Evolutionary conservation across 176 grass and related monocot species (phyloP).

Genomic region (Musa troglodytarum): DNA sequence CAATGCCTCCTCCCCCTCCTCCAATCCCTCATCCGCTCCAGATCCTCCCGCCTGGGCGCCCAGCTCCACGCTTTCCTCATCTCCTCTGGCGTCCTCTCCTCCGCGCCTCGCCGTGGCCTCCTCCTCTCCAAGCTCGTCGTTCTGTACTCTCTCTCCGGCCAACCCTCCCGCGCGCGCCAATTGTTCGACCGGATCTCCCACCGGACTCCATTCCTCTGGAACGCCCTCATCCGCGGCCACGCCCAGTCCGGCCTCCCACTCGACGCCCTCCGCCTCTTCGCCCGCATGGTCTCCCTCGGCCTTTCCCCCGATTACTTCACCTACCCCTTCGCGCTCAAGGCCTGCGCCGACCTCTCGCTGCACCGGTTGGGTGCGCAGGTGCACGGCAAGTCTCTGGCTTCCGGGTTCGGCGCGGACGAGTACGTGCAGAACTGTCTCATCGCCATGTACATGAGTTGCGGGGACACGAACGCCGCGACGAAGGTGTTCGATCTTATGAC

Average conservation of each 20-base stretch:
- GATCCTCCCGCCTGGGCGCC: constrained; percentile 8
- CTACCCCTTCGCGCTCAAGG: constrained; percentile 59
- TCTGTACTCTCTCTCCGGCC: constrained; percentile 13
- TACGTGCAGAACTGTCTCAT: constrained; percentile 59
- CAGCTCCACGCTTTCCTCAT: constrained; percentile 42
- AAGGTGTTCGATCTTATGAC: constrained; percentile 33
- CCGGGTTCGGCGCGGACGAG: constrained; percentile 34
- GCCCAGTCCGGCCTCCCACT: constrained; percentile 17
- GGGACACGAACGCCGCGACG: constrained; percentile 23
- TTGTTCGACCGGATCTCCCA: constrained; percentile 40
- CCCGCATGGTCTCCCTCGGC: constrained; percentile 30
- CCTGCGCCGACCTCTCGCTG: constrained; percentile 32
- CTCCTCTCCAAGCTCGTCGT: constrained; percentile 14
- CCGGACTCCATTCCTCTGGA: constrained; percentile 20
- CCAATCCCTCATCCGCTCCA: constrained; percentile 27
- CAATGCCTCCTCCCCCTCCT: constrained; percentile 42
- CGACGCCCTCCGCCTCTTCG: constrained; percentile 39
- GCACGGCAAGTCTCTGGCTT: constrained; percentile 37
- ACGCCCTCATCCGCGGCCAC: constrained; percentile 50
- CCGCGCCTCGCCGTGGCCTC: neutral
- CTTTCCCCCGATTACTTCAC: constrained; percentile 45
- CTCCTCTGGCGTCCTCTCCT: constrained; percentile 32
- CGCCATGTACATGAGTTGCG: constrained; percentile 50
- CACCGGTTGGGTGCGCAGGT: constrained; percentile 19
- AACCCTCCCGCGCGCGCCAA: constrained; percentile 24